Evolutionary conservation across 139 green algal genomes (phyloP), one percentile per base, ranked within the genome.

Genomic region (Coelastrella sp.): DNA sequence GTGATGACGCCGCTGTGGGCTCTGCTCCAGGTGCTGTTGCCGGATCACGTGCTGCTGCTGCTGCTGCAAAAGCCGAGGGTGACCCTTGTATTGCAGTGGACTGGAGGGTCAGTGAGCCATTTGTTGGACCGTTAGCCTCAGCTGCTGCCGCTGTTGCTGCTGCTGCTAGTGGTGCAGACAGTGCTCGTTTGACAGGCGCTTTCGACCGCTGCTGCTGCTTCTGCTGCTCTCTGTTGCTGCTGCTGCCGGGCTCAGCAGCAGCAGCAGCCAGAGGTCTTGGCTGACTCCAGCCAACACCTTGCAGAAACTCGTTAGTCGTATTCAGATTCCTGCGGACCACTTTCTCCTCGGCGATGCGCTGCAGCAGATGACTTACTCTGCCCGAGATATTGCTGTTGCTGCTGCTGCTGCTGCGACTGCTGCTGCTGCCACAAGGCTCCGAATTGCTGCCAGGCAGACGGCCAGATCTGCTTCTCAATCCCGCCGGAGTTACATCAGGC

Each of bases 251-350:
- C n/a, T n/a, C 61, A 19, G 66, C 65, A 78, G 82, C 23, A 13
- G 65, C 23, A 88, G n/a, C n/a, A n/a, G 32, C 54, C 57, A 8
- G 5, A 19, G 71, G 57, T 8, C 71, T 58, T 73, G 84, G 84
- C 20, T 57, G 54, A 58, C 84, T 89, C 84, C 84, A 89, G 60
- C 84, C 84, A 20, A 83, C 71, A 54, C 84, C 84, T 19, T 89
- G 71, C 23, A 89, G 8, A 59, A 89, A 89, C 14, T 81, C 71
- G 60, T 80, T 20, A 14, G 84, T 89, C 16, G 84, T 89, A 57
- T 57, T 89, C 10, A 89, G 54, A 64, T 32, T 87, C n/a, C 82
- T 65, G 5, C 65, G 64, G 20, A 87, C 82, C 5, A 87, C 82
- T 7, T 87, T 87, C 64, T 87, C 82, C 32, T 61, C 64, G 20